A percentile compares a stretch with the other conserved stretches of the same genome.
Evolutionary conservation across 1,284 basidiomycete genomes (phyloP).

Genomic region (Boletus mariae): DNA sequence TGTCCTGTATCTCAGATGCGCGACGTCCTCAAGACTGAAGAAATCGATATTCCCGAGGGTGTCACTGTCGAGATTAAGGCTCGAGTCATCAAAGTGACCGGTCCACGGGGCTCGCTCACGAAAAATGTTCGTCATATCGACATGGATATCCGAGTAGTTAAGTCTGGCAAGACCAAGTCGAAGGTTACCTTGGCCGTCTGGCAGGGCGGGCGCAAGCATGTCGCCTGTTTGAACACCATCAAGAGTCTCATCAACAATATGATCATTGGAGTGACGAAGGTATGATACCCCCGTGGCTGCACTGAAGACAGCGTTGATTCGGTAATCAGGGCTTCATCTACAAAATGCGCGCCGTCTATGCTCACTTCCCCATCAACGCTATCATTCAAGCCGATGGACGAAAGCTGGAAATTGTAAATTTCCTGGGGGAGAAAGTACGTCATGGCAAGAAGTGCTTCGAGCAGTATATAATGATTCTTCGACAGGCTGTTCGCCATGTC

Average conservation of each 20-base stretch:
- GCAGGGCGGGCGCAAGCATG: constrained; percentile 98
- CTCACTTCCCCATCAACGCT: constrained; percentile 99
- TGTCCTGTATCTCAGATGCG: constrained; percentile 59
- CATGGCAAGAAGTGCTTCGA: not conserved
- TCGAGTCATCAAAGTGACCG: constrained; percentile 84
- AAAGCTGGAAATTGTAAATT: constrained; percentile 95
- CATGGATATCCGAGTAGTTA: constrained; percentile 91
- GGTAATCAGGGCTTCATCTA: constrained; percentile 88
- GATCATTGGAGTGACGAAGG: constrained; percentile 96
- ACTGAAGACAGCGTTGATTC: constrained; percentile 2
- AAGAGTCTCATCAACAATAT: constrained; percentile 95
- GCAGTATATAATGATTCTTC: constrained; percentile 1
- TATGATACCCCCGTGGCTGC: not conserved
- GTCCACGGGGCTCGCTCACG: constrained; percentile 83
- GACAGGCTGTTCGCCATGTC: constrained; percentile 86
- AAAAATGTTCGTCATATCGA: constrained; percentile 94
- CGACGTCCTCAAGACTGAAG: constrained; percentile 92
- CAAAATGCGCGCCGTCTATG: constrained; percentile 99
- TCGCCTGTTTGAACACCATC: constrained; percentile 96
- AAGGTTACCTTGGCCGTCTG: constrained; percentile 93
- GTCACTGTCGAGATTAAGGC: constrained; percentile 86
- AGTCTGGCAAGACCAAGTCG: constrained; percentile 58
- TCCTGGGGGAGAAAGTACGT: constrained; percentile 89
- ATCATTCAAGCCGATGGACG: constrained; percentile 85
- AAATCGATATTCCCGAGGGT: constrained; percentile 84